phyloP scores from a whole-genome alignment of 2,329 filamentous ascomycete species.

The Eutypa lata region DNA sequence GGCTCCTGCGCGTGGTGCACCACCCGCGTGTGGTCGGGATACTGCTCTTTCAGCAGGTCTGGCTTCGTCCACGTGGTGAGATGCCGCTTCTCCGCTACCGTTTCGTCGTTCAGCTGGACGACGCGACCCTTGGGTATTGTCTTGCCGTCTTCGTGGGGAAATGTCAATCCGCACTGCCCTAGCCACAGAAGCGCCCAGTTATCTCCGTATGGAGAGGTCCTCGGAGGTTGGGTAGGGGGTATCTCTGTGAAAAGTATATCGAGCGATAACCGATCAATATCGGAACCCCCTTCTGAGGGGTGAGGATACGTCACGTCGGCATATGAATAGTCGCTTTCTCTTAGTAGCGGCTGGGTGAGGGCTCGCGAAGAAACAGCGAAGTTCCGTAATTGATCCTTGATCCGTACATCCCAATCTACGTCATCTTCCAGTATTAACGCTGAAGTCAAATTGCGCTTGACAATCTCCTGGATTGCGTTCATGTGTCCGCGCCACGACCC shows the following conservation, averaged over 20 bases:
- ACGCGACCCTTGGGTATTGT: conserved; percentile 22
- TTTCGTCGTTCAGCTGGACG: conserved; percentile 27
- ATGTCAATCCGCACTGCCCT: conserved; percentile 39
- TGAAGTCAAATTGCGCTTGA: conserved; percentile 39
- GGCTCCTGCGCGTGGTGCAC: conserved; percentile 36
- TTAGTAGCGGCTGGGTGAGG: conserved; percentile 16
- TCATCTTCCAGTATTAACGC: conserved; percentile 47
- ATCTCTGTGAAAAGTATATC: conserved; percentile 15
- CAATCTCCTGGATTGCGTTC: conserved; percentile 29
- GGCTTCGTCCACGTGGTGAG: conserved; percentile 31
- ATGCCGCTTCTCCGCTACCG: conserved; percentile 28
- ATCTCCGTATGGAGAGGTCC: conserved; percentile 43
- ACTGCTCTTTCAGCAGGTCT: conserved; percentile 29
- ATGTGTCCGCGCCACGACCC: conserved; percentile 29
- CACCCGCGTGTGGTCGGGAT: conserved; percentile 39
- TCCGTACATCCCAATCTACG: conserved; percentile 44
- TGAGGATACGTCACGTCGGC: conserved; percentile 25
- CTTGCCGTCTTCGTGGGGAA: conserved; percentile 14
- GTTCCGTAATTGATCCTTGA: conserved; percentile 37
- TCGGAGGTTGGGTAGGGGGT: conserved; percentile 12
- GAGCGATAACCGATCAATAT: not conserved
- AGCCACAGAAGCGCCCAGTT: conserved; percentile 50
- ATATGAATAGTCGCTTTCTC: conserved; percentile 7
- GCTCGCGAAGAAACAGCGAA: conserved; percentile 20
- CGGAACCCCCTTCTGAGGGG: conserved; percentile 4